These are phyloP conservation scores for Microbotryum saponariae DNA, from an alignment of 1,284 basidiomycete genomes.

Conservation along the genomic window DNA sequence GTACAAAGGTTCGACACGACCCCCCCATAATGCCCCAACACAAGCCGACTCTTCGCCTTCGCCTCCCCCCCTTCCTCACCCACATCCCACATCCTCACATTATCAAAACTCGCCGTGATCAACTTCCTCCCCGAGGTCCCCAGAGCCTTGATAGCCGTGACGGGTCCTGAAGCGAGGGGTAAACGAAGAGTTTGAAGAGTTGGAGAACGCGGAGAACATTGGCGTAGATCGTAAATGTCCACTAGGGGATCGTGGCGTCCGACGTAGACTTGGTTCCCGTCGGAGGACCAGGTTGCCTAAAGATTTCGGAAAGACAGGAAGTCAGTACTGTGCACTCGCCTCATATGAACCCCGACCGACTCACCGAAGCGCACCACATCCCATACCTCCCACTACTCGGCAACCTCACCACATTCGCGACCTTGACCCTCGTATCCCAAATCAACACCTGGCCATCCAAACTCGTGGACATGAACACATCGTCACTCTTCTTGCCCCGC, in stretches of 20 bases:
- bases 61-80: constrained; percentile 33
- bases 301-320: not conserved
- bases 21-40: constrained; percentile 92
- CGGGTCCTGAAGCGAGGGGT: constrained; percentile 79
- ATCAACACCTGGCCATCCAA: constrained; percentile 88
- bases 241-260: constrained; percentile 84
- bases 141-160: constrained; percentile 81
- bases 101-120: constrained; percentile 78
- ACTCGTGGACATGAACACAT: constrained; percentile 78
- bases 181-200: constrained; percentile 56
- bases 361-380: not conserved
- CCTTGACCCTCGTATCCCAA: constrained; percentile 73
- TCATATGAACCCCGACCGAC: too few relatives aligned
- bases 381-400: not conserved
- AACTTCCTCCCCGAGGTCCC: constrained; percentile 69
- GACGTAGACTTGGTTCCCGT: constrained; percentile 81
- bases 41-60: constrained; percentile 73
- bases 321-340: not conserved
- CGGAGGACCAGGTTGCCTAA: constrained; percentile 87
- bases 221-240: constrained; percentile 88
- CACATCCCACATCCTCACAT: constrained; percentile 82
- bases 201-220: constrained; percentile 48
- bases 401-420: constrained; percentile 35
- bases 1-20: constrained; percentile 73
- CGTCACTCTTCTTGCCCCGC: constrained; percentile 35